Evolutionary conservation across 352 stramenopile species (phyloP).

Genomic region (Plasmopara viticola): DNA sequence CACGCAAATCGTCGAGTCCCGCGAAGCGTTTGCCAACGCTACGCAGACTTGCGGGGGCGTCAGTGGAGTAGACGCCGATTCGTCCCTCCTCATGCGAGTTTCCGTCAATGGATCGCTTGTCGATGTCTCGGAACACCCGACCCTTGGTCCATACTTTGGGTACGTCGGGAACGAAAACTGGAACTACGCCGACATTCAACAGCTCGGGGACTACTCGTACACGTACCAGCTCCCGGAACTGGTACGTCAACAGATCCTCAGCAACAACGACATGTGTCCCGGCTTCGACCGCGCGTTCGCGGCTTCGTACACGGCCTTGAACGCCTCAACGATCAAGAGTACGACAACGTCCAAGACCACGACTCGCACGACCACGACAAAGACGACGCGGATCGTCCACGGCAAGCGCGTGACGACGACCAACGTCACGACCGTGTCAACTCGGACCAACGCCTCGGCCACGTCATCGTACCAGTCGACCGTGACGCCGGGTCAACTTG

Average conservation of each 20-base stretch:
- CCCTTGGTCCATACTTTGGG: conserved; percentile 56
- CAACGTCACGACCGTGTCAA: conserved; percentile 35
- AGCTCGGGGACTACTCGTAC: conserved; percentile 71
- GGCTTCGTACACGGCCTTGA: conserved; percentile 33
- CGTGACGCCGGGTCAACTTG: conserved; percentile 24
- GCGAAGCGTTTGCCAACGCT: conserved; percentile 35
- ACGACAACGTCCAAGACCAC: conserved; percentile 43
- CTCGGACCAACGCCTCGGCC: conserved; percentile 30
- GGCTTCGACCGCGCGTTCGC: conserved; percentile 43
- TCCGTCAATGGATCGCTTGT: conserved; percentile 36
- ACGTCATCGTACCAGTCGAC: conserved; percentile 26
- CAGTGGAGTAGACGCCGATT: conserved; percentile 27
- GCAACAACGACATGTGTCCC: conserved; percentile 57
- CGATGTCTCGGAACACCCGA: conserved; percentile 52
- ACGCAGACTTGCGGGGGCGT: conserved; percentile 43
- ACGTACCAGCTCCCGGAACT: conserved; percentile 58
- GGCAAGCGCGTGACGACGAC: conserved; percentile 50
- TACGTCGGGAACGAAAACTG: conserved; percentile 47
- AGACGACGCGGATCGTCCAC: conserved; percentile 41
- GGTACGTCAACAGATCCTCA: conserved; percentile 53
- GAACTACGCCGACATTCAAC: conserved; percentile 53
- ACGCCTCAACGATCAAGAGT: conserved; percentile 27
- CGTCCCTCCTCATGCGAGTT: conserved; percentile 36
- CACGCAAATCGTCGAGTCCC: conserved; percentile 35
- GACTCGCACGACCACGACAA: conserved; percentile 38